These are phyloP conservation scores for Diplotaxis tenuifolia DNA, from an alignment of 345 rosid species.

Conservation along the genomic window DNA sequence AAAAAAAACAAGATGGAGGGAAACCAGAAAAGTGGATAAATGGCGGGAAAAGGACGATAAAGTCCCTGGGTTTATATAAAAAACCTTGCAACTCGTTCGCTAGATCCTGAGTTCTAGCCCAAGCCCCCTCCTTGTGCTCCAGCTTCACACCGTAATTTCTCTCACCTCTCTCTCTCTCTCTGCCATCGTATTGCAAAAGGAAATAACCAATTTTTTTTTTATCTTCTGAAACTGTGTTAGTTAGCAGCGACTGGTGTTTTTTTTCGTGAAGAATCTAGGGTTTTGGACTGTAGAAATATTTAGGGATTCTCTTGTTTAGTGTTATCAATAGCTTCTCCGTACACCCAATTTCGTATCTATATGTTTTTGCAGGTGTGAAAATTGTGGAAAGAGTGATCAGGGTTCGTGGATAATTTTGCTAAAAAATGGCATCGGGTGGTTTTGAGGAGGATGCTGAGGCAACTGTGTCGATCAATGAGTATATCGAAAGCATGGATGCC, in stretches of 20 bases:
- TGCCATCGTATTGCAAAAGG: too few relatives aligned
- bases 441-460: constrained; percentile 70
- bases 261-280: constrained; percentile 34
- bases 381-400: background rate
- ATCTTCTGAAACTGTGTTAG: background rate
- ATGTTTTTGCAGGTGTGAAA: constrained; percentile 19
- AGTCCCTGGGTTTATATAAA: constrained; percentile 37
- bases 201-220: too few relatives aligned
- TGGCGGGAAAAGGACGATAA: constrained; percentile 62
- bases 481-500: constrained; percentile 72
- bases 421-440: constrained; percentile 55
- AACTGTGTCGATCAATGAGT: constrained; percentile 73
- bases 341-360: background rate
- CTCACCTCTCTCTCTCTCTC: background rate
- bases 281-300: constrained; percentile 1
- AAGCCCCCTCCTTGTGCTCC: background rate
- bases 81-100: background rate
- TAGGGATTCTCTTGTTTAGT: constrained; percentile 13
- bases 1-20: constrained; percentile 6
- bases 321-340: background rate
- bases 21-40: background rate
- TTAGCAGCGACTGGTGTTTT: background rate
- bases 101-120: constrained; percentile 18
- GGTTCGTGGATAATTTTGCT: background rate
- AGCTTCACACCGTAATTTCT: background rate